Conservation (phyloP, 768 basidiomycete genomes). For the Vishniacozyma victoriae region DNA sequence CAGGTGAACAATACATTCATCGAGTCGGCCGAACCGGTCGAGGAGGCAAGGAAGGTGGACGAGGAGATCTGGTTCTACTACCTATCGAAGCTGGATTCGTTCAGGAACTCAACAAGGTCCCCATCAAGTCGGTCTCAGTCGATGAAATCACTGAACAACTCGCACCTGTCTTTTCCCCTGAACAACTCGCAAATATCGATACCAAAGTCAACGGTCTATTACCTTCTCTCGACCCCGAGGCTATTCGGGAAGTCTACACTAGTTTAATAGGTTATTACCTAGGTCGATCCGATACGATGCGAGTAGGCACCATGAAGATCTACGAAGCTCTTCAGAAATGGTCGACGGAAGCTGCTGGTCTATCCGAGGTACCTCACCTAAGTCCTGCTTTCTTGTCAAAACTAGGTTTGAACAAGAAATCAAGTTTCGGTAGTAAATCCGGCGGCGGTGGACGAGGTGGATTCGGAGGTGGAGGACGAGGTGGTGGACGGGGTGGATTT, state of each 20-base stretch:
- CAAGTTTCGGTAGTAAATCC: too few species aligned
- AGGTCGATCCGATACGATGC: slow-evolving; percentile 53
- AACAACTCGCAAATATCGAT: slow-evolving; percentile 33
- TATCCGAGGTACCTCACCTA: slow-evolving; percentile 55
- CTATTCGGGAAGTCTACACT: slow-evolving; percentile 59
- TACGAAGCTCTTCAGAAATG: slow-evolving; percentile 60
- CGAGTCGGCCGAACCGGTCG: slow-evolving; percentile 81
- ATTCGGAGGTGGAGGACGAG: slow-evolving; percentile 7
- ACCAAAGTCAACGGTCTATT: slow-evolving; percentile 40
- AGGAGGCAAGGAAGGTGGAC: slow-evolving; percentile 55
- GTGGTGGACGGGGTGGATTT: slow-evolving; percentile 9
- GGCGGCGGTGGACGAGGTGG: slow-evolving; percentile 9
- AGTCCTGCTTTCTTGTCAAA: slow-evolving; percentile 52
- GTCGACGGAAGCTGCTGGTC: slow-evolving; percentile 57
- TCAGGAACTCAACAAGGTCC: slow-evolving; percentile 59
- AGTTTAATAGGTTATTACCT: slow-evolving; percentile 70
- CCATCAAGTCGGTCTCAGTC: slow-evolving; percentile 59
- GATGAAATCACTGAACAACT: slow-evolving; percentile 54
- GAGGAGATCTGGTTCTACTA: slow-evolving; percentile 72
- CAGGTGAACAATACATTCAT: slow-evolving; percentile 70
- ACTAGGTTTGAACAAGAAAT: slow-evolving; percentile 43
- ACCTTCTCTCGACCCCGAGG: slow-evolving; percentile 50
- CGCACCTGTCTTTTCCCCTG: slow-evolving; percentile 50
- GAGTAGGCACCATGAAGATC: slow-evolving; percentile 51
- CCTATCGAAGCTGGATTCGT: slow-evolving; percentile 74